Percentiles rank a stretch among this genome's conserved stretches.
Conservation (phyloP, 768 basidiomycete species). For the Boletus sp. region DNA sequence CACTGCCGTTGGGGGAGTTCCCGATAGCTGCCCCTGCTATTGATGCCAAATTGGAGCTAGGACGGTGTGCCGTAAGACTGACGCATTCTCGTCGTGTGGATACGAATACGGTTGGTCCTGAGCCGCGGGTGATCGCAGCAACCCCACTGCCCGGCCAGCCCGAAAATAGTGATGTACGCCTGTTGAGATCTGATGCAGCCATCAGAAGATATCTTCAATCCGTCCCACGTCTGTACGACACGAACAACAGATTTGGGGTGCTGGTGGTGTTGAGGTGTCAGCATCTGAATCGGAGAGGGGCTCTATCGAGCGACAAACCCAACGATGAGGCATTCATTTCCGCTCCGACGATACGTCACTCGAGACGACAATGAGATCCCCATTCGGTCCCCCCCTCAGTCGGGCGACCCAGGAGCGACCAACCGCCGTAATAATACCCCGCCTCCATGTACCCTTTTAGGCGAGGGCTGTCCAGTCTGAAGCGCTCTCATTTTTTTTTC, state of each 20-base stretch:
- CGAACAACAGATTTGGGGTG: neutral
- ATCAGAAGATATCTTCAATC: neutral
- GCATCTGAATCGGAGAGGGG: neutral
- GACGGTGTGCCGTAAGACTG: neutral
- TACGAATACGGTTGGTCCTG: neutral
- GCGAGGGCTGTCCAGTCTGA: neutral
- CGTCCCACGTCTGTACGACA: neutral
- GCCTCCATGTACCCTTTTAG: neutral
- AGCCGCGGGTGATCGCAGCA: neutral
- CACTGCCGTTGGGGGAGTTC: neutral
- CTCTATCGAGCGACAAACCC: neutral
- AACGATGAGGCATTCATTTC: constrained; percentile 8
- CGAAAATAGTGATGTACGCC: neutral
- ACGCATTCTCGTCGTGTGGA: neutral
- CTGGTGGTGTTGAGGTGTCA: neutral
- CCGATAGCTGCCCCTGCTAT: neutral
- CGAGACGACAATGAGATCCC: neutral
- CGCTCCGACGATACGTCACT: constrained; percentile 4
- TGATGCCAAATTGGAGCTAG: neutral
- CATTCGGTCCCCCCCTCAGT: neutral
- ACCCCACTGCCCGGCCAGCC: neutral
- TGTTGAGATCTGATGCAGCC: neutral
- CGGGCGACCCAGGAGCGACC: neutral
- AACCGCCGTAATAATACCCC: neutral
- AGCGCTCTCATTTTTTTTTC: neutral